Percentiles rank a stretch among this genome's conserved stretches.
These are phyloP conservation scores for Castanea mollissima DNA, from an alignment of 306 rosid genomes.

Conservation along the genomic window DNA sequence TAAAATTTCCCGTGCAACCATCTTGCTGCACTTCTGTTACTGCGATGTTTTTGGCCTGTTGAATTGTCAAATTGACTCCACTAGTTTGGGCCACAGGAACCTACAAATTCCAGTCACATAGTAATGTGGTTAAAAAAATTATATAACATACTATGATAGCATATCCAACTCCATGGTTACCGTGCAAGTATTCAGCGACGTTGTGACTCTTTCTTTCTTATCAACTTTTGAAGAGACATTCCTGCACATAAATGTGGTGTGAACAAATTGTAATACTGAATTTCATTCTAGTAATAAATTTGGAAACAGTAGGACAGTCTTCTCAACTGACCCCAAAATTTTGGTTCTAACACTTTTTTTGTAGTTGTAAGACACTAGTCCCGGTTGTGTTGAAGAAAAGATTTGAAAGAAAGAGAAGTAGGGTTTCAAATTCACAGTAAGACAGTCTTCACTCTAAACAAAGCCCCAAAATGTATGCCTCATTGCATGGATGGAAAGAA, in stretches of 20 bases:
- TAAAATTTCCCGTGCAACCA: slow-evolving; percentile 58
- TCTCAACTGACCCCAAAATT: not conserved
- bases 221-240: slow-evolving; percentile 10
- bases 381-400: too few species aligned
- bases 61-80: slow-evolving; percentile 29
- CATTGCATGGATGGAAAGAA: too few species aligned
- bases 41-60: slow-evolving; percentile 46
- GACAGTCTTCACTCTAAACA: too few species aligned
- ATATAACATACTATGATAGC: not conserved
- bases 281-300: too few species aligned
- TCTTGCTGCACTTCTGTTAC: slow-evolving; percentile 54
- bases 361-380: too few species aligned
- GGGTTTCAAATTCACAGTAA: too few species aligned
- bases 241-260: not conserved
- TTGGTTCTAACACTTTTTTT: too few species aligned
- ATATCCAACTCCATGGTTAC: not conserved
- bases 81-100: slow-evolving; percentile 21
- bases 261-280: not conserved
- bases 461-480: too few species aligned
- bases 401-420: too few species aligned
- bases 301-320: too few species aligned
- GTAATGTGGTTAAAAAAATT: not conserved
- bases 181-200: slow-evolving; percentile 1
- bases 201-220: slow-evolving; percentile 9
- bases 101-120: slow-evolving; percentile 22